These are phyloP conservation scores for Dactylis glomerata DNA, from an alignment of 176 grass and related monocot species.

Conservation along the genomic window DNA sequence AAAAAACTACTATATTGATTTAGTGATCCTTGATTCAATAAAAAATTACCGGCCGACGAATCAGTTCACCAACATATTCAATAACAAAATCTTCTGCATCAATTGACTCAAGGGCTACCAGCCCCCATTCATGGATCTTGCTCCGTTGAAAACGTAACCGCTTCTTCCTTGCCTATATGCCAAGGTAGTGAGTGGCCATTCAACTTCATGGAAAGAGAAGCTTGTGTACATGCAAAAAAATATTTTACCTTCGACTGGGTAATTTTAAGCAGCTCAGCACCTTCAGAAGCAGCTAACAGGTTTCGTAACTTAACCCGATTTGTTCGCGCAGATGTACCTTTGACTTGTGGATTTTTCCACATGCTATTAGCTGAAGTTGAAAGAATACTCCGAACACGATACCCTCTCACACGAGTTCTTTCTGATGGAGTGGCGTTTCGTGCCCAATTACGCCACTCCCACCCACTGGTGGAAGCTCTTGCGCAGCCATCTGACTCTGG, in stretches of 20 bases:
- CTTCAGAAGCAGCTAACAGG: conserved; percentile 77
- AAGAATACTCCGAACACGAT: conserved; percentile 42
- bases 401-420: conserved; percentile 71
- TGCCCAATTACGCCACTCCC: conserved; percentile 92
- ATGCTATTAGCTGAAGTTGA: conserved; percentile 40
- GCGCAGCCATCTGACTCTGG: conserved; percentile 85
- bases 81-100: conserved; percentile 97
- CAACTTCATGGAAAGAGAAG: conserved; percentile 18
- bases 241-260: conserved; percentile 69
- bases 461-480: conserved; percentile 74
- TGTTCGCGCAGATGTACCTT: conserved; percentile 85
- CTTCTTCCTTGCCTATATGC: conserved; percentile 85
- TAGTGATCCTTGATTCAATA: conserved; percentile 31
- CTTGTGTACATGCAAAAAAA: not conserved
- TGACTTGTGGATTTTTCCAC: conserved; percentile 50
- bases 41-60: conserved; percentile 64
- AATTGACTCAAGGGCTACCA: conserved; percentile 88
- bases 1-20: conserved; percentile 13
- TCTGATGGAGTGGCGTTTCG: conserved; percentile 74
- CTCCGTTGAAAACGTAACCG: conserved; percentile 90
- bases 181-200: conserved; percentile 4
- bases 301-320: conserved; percentile 82
- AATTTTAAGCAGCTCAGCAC: conserved; percentile 80
- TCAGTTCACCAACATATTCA: conserved; percentile 97
- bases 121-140: conserved; percentile 97